Conservation (phyloP, 805 yeast species). For the Cyberlindnera meyerae region DNA sequence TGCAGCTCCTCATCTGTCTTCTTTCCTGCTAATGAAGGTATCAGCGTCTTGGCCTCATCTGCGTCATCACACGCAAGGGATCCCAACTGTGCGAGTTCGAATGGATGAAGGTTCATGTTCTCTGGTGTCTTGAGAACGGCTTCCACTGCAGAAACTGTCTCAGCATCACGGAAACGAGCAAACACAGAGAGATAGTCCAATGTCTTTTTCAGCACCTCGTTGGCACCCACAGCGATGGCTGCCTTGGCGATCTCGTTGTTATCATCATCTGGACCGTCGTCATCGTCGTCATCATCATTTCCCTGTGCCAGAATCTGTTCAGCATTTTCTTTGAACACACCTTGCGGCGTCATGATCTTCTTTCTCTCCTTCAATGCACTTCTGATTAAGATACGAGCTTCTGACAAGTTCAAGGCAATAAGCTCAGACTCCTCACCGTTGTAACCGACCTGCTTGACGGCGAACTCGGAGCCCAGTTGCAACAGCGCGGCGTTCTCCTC, state of each 20-base stretch:
- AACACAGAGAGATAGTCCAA: conserved; percentile 80
- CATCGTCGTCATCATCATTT: conserved; percentile 28
- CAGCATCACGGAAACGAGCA: conserved; percentile 86
- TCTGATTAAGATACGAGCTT: conserved; percentile 83
- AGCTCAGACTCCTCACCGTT: conserved; percentile 73
- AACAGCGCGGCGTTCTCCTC: conserved; percentile 90
- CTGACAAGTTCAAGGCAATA: conserved; percentile 82
- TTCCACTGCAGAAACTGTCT: conserved; percentile 91
- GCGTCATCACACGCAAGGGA: conserved; percentile 93
- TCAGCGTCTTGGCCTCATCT: conserved; percentile 91
- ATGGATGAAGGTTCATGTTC: conserved; percentile 80
- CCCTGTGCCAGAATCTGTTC: conserved; percentile 20
- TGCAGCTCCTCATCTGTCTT: conserved; percentile 85
- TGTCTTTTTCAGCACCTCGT: conserved; percentile 87
- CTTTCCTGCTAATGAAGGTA: conserved; percentile 80
- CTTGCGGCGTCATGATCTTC: conserved; percentile 44
- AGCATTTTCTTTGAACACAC: conserved; percentile 27
- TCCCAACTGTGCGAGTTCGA: conserved; percentile 86
- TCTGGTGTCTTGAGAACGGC: conserved; percentile 72
- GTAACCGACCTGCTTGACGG: conserved; percentile 71
- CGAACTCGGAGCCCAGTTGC: conserved; percentile 91
- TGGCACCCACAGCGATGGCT: conserved; percentile 66
- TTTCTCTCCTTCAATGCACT: conserved; percentile 80
- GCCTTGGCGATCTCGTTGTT: conserved; percentile 33
- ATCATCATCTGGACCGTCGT: conserved; percentile 28